phyloP scores from a whole-genome alignment of 202 grass and related monocot genomes.

The Schoenoplectus tabernaemontani region DNA sequence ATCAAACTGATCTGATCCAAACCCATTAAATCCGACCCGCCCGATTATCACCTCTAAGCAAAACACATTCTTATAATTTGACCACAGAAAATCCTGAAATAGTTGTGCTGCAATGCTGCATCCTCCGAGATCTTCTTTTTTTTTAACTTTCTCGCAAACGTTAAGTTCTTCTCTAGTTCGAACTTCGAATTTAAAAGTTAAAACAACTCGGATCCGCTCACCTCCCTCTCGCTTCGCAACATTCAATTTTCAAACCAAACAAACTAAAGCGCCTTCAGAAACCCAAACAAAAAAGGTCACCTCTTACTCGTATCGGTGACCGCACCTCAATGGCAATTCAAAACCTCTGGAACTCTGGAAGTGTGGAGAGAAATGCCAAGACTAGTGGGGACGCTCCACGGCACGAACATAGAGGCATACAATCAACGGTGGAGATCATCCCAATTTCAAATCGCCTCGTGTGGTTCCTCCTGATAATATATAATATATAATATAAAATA shows the following conservation, averaged over 20 bases:
- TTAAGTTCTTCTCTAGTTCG: constrained; percentile 3
- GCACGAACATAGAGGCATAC: background rate
- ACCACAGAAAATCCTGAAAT: background rate
- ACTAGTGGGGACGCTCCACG: background rate
- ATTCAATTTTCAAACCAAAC: background rate
- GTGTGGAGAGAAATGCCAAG: background rate
- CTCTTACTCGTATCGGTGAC: background rate
- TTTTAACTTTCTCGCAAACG: background rate
- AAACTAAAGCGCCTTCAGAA: background rate
- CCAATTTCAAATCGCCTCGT: constrained; percentile 1
- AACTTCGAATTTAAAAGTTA: constrained; percentile 19
- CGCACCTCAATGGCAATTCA: background rate
- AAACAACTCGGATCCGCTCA: constrained; percentile 21
- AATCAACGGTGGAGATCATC: background rate
- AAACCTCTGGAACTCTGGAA: background rate
- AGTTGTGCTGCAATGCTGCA: background rate
- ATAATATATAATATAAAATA: no score
- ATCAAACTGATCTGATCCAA: no score
- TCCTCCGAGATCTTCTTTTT: background rate
- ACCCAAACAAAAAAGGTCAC: background rate
- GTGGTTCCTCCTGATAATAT: background rate
- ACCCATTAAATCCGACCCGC: no score
- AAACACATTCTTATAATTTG: background rate
- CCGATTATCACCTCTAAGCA: no score
- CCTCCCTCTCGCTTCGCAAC: background rate